Conservation (phyloP, 441 rosid species). For the Euphorbia celastroides region DNA sequence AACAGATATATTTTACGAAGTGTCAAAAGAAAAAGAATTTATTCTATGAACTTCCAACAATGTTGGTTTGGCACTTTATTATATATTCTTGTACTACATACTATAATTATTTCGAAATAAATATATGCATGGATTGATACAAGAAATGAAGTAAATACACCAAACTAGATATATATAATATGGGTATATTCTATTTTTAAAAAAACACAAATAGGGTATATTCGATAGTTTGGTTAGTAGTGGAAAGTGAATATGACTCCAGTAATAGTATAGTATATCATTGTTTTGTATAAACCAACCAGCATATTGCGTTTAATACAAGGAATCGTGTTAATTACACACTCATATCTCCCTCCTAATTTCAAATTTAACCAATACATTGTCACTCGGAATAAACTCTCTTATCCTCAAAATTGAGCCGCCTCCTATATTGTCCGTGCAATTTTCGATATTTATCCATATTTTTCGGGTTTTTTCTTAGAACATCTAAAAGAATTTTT, state of each 20-base stretch:
- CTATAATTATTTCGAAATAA: not conserved
- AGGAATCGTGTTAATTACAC: not conserved
- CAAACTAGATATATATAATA: too few relatives aligned
- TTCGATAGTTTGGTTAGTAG: not conserved
- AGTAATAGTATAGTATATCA: not conserved
- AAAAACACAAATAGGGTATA: not conserved
- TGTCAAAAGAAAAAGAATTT: not conserved
- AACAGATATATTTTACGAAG: not conserved
- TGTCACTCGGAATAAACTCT: too few relatives aligned
- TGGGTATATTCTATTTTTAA: too few relatives aligned
- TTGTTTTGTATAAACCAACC: not conserved
- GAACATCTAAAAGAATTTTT: too few relatives aligned
- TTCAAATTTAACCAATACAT: too few relatives aligned
- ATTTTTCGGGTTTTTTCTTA: too few relatives aligned
- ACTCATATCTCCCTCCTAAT: not conserved
- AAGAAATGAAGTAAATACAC: too few relatives aligned
- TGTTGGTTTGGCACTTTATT: not conserved
- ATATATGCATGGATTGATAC: not conserved
- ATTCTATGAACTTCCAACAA: not conserved
- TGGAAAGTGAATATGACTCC: conserved; percentile 18
- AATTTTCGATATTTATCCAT: too few relatives aligned
- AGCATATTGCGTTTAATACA: not conserved
- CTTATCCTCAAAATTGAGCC: too few relatives aligned
- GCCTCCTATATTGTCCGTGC: too few relatives aligned
- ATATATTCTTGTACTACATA: not conserved